phyloP scores from a whole-genome alignment of 2,329 filamentous ascomycete genomes.

The Fusarium pseudoanthophilum region DNA sequence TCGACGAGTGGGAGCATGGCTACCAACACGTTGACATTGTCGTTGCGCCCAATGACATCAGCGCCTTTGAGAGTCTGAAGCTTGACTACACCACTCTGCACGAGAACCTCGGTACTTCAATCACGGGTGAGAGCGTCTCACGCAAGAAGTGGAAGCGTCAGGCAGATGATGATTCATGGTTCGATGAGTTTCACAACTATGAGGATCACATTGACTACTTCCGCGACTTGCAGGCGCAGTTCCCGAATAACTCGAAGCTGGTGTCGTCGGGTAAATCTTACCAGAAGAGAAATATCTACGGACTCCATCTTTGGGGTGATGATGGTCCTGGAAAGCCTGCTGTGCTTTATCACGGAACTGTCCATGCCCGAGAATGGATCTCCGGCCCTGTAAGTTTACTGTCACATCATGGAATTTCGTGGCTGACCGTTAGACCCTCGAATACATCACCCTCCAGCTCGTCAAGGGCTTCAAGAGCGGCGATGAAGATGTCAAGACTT shows the following conservation, averaged over 20 bases:
- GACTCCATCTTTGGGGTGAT: conserved; percentile 61
- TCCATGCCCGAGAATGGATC: conserved; percentile 67
- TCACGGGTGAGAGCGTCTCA: conserved; percentile 43
- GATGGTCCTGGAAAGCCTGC: conserved; percentile 59
- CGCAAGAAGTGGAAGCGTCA: conserved; percentile 41
- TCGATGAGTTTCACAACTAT: conserved; percentile 61
- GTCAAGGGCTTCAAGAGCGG: conserved; percentile 54
- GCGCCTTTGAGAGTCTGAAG: conserved; percentile 44
- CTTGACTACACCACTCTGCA: conserved; percentile 47
- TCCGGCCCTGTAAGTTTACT: conserved; percentile 59
- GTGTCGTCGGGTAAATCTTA: conserved; percentile 58
- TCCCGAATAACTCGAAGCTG: conserved; percentile 59
- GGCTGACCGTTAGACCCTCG: conserved; percentile 47
- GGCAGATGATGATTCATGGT: conserved; percentile 54
- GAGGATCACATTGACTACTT: conserved; percentile 61
- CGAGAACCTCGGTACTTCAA: conserved; percentile 46
- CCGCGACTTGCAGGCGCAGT: conserved; percentile 53
- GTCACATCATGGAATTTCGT: accelerated
- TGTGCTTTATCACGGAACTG: conserved; percentile 61
- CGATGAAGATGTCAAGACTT: conserved; percentile 51
- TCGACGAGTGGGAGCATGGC: conserved; percentile 38
- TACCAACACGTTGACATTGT: conserved; percentile 47
- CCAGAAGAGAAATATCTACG: conserved; percentile 65
- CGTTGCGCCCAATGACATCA: conserved; percentile 45
- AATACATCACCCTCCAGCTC: conserved; percentile 60